Evolutionary conservation across 2,329 filamentous ascomycete species (phyloP), one percentile per base, ranked within the genome.

Genomic region (Aspergillus costaricaensis): DNA sequence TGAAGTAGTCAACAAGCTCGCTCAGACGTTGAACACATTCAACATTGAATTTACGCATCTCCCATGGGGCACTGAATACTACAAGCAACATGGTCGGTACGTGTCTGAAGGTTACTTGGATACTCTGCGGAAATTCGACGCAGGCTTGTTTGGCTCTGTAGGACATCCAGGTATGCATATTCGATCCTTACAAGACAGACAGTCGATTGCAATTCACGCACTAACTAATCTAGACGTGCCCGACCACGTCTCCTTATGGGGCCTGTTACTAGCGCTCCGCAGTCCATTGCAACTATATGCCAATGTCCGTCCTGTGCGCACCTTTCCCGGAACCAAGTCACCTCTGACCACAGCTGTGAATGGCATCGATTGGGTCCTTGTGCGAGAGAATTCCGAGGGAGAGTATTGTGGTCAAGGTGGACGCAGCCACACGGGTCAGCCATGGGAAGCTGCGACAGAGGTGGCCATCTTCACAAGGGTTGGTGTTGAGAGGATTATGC

Each of bases 111-210:
- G 83, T 64, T 80, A 79, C 8, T 75, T 84, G 53, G 77, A 81
- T 23, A 79, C 80, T 25, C 68, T 86, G 30, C 80, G 79, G 51
- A 79, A 79, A 57, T 81, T 81, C 65, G 82, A 85, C 68, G 83
- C 83, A 2, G 81, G 85, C 27, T 80, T 86, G 58, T 87, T 88
- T 63, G 85, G 85, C 10, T 83, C 84, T 2, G 85, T 87, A 2
- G 85, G 85, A 15, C 84, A 79, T 68, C 84, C 84, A 55, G 78
- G 81, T 82, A 76, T 30, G 70, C 25, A 10, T 41, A 30, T 17
- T 50, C 52, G 21, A 21, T 21, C 21, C 7, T 27, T 15, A 15
- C 6, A 17, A 15, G 14, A 17, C 23, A 27, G 14, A 30, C 14
- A 27, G 4, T 7, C 17, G 1, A 6, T 12, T 15, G n/a, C 19